Percentiles rank a stretch among this genome's conserved stretches.
Evolutionary conservation across 2,329 filamentous ascomycete genomes (phyloP).

Genomic region (Talaromyces sp.): DNA sequence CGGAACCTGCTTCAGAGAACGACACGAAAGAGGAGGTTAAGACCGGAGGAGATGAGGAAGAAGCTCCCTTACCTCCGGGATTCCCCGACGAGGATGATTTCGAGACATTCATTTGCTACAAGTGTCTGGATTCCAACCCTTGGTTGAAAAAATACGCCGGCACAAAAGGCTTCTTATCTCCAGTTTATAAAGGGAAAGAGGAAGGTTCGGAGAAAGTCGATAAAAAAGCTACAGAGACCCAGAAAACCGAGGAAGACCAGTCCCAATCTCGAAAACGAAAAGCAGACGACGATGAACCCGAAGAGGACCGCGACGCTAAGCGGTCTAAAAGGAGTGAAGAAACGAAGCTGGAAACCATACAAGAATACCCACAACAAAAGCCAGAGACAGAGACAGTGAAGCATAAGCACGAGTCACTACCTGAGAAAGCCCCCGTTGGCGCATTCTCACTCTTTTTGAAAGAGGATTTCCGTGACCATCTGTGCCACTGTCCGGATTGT

Average conservation of each 20-base stretch:
- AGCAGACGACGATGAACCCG: slow-evolving; percentile 46
- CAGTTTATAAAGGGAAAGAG: slow-evolving; percentile 53
- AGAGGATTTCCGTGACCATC: slow-evolving; percentile 68
- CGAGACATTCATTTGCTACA: slow-evolving; percentile 87
- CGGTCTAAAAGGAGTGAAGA: slow-evolving; percentile 41
- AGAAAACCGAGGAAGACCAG: slow-evolving; percentile 13
- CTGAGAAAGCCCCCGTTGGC: slow-evolving; percentile 46
- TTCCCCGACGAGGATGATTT: slow-evolving; percentile 90
- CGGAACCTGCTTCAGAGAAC: slow-evolving; percentile 10
- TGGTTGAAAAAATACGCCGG: slow-evolving; percentile 91
- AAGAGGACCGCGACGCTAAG: slow-evolving; percentile 31
- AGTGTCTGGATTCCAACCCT: slow-evolving; percentile 78
- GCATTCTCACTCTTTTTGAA: slow-evolving; percentile 78
- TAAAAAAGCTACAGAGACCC: neutral
- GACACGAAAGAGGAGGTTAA: slow-evolving; percentile 29
- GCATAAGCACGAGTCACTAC: slow-evolving; percentile 61
- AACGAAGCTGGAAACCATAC: slow-evolving; percentile 25
- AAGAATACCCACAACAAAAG: slow-evolving; percentile 12
- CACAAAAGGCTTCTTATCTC: slow-evolving; percentile 68
- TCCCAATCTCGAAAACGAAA: slow-evolving; percentile 60
- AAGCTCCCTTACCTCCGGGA: slow-evolving; percentile 68
- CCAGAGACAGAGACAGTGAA: slow-evolving; percentile 20
- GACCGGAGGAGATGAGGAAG: slow-evolving; percentile 38
- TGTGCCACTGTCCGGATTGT: slow-evolving; percentile 81
- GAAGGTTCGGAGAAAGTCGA: slow-evolving; percentile 10